Conservation (phyloP, 2,329 filamentous ascomycete genomes). For the Fusarium nodosum region DNA sequence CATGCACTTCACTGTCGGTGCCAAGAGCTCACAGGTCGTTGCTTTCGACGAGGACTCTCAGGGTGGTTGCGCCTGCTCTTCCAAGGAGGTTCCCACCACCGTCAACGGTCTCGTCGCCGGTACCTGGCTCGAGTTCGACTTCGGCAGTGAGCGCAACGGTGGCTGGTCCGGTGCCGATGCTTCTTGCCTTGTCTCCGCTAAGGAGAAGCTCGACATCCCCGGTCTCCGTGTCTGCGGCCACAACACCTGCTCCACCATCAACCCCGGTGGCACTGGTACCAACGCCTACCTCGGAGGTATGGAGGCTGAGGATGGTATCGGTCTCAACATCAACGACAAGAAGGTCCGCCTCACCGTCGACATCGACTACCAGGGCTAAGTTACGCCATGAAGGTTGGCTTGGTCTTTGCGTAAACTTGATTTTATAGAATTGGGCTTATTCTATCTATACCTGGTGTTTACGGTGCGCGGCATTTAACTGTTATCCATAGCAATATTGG, state of each 20-base stretch:
- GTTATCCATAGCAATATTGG: conserved; percentile 35
- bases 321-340: conserved; percentile 56
- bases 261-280: conserved; percentile 52
- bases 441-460: conserved; percentile 47
- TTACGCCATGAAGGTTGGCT: neutral
- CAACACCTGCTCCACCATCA: conserved; percentile 59
- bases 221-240: conserved; percentile 58
- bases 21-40: conserved; percentile 56
- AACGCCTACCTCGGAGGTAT: conserved; percentile 58
- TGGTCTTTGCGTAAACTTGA: conserved; percentile 24
- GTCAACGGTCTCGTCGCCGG: conserved; percentile 58
- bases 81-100: conserved; percentile 54
- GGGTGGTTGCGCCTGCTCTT: conserved; percentile 62
- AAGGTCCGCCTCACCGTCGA: conserved; percentile 51
- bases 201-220: conserved; percentile 48
- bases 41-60: conserved; percentile 63
- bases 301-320: conserved; percentile 57
- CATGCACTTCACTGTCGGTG: conserved; percentile 58
- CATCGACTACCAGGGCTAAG: conserved; percentile 50
- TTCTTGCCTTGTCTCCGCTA: conserved; percentile 61
- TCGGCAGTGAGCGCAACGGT: conserved; percentile 60
- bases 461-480: conserved; percentile 40
- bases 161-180: conserved; percentile 66
- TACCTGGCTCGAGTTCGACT: conserved; percentile 67
- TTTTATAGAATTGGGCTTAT: conserved; percentile 43